A percentile compares a stretch with the other conserved stretches of the same genome.
Conservation (phyloP, 805 yeast genomes). For the Candida tammaniensis region DNA sequence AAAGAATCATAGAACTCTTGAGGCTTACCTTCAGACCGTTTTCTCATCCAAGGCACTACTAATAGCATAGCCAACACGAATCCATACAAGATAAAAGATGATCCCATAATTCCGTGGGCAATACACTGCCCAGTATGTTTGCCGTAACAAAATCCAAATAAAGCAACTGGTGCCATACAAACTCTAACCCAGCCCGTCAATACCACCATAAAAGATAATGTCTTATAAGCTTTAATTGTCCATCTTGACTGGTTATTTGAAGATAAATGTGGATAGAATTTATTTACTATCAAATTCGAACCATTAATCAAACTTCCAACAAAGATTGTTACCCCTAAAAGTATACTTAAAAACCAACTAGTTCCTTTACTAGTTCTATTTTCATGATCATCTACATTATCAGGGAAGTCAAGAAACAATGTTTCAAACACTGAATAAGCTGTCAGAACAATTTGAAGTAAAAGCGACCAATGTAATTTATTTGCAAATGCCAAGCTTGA, state of each 20-base stretch:
- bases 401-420: slow-evolving; percentile 59
- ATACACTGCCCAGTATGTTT: slow-evolving; percentile 89
- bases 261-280: slow-evolving; percentile 32
- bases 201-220: slow-evolving; percentile 44
- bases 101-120: slow-evolving; percentile 97
- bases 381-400: slow-evolving; percentile 57
- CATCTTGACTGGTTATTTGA: slow-evolving; percentile 10
- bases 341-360: slow-evolving; percentile 55
- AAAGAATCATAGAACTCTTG: slow-evolving; percentile 85
- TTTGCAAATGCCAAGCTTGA: slow-evolving; percentile 56
- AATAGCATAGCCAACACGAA: slow-evolving; percentile 64
- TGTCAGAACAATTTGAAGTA: slow-evolving; percentile 46
- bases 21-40: slow-evolving; percentile 21
- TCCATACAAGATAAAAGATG: slow-evolving; percentile 80
- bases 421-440: slow-evolving; percentile 57
- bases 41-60: slow-evolving; percentile 71
- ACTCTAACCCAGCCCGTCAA: slow-evolving; percentile 75
- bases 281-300: slow-evolving; percentile 38
- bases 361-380: slow-evolving; percentile 67
- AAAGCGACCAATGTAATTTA: slow-evolving; percentile 40
- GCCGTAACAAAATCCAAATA: slow-evolving; percentile 85
- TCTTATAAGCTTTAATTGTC: slow-evolving; percentile 39
- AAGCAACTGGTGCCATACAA: slow-evolving; percentile 77
- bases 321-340: slow-evolving; percentile 47
- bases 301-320: slow-evolving; percentile 58